Percentiles rank a stretch among this genome's conserved stretches.
Conservation (phyloP, 139 green algal species). For the Zygnema circumcarinatum region DNA sequence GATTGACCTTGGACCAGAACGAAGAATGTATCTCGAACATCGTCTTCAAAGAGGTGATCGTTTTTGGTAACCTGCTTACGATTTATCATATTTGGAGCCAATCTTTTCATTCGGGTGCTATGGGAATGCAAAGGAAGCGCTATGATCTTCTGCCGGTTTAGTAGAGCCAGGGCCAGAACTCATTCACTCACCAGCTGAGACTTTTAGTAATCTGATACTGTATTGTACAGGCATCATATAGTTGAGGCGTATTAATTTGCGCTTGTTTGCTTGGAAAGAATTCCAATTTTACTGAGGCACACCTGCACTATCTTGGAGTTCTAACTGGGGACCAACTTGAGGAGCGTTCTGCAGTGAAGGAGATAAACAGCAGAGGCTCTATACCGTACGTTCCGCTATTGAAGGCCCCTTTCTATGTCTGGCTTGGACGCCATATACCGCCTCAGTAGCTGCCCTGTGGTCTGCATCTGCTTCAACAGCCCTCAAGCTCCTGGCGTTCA, state of each 20-base stretch:
- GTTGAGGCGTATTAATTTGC: too few relatives aligned
- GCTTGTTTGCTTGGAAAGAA: too few relatives aligned
- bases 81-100: neutral
- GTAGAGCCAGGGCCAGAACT: neutral
- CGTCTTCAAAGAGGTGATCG: conserved; percentile 56
- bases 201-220: too few relatives aligned
- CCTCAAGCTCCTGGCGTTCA: too few relatives aligned
- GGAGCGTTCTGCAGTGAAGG: conserved; percentile 69
- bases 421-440: conserved; percentile 72
- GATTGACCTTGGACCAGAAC: conserved; percentile 95
- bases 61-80: neutral
- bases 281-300: too few relatives aligned
- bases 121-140: neutral
- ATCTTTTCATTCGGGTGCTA: neutral
- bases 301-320: too few relatives aligned
- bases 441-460: too few relatives aligned
- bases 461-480: too few relatives aligned
- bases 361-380: conserved; percentile 84
- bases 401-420: conserved; percentile 91
- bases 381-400: conserved; percentile 94
- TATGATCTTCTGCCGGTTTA: neutral
- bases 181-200: neutral
- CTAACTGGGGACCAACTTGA: too few relatives aligned
- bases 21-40: conserved; percentile 91
- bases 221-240: too few relatives aligned